Base-by-base conservation (phyloP, 345 rosid genomes). In the Clarkia xantiana region DNA sequence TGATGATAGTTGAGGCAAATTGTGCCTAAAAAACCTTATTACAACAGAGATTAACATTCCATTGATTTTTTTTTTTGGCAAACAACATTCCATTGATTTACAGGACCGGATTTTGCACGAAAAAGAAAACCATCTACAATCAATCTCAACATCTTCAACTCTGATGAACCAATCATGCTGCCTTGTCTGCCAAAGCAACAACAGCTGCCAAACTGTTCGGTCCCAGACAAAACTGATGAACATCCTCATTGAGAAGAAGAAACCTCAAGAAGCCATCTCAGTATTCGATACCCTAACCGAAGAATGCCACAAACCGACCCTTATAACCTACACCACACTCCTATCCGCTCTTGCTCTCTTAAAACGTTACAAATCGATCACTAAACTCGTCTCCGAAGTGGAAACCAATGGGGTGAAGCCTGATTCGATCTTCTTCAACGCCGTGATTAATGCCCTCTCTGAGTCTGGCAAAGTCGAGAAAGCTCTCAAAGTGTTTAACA, bases 151-250 rank as follows among this genome's bases (percentile, higher is more conserved):
- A 38, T 17, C 64, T 9, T 47, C 45, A 36, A 61, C 57, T 16
- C 59, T 54, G 20, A 60, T 22, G 58, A 55, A 36, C 36, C 70
- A 69, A 40, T 62, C 76, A 1, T 6, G 52, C 57, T 90, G 97
- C 71, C 49, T 74, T 44, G 65, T 61, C 57, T 90, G 97, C 67
- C 65, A 57, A 52, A 70, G 79, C 38, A 76, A 75, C 44, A 74
- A 65, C 45, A 55, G 78, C 55, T 90, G 94, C 55, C 72, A 73
- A 18, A 78, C 64, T 17, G 95, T 90, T 49, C 79, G 66, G 48
- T 81, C 97, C n/a, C 78, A 88, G 61, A 90, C 95, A 48, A 86
- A 80, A 59, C 68, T 86, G 48, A 90, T 90, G 97, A 90, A 67
- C 49, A 48, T 63, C 42, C 70, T 86, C 71, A 71, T 81, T 63